Evolutionary conservation across 371 early-diverging fungal genomes (phyloP), one percentile per base, ranked within the genome.

Genomic region (Apophysomyces trapeziformis): DNA sequence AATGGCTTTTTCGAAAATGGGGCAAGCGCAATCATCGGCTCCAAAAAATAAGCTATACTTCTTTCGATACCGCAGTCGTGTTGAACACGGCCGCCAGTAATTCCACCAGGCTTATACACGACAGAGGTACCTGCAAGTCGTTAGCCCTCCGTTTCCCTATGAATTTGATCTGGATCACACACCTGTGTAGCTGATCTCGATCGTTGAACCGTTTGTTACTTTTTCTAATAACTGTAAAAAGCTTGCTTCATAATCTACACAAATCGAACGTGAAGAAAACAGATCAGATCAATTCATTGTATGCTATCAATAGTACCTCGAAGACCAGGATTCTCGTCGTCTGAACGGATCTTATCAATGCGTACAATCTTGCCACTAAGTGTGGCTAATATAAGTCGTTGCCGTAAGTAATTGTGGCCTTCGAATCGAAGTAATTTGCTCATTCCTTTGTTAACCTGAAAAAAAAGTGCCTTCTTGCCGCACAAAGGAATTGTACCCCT

Each of bases 181-280:
- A 85, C 93, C 99, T 21, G 98, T 94, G 69, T 96, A 94, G 68
- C 89, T 94, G 71, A 98, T 97, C 61, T 95, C 95, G 38, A 96
- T 89, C 12, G 83, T 83, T 14, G 93, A 90, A 18, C 98, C 99
- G 79, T 98, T 96, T 41, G 97, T 96, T 9, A 92, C 85, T 68
- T 93, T 92, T 72, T 98, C 98, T 56, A 97, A 71, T 57, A 98
- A 84, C 32, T 93, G 83, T 46, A 98, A 82, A 72, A 97, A 95
- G 38, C 84, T 86, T 21, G 92, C 89, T 75, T 98, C 98, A 64
- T 87, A 95, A 75, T 97, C 97, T 92, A 77, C 12, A 16, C 5
- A 67, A 38, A 46, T 21, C 11, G 60, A 18, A 32, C 16, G 18
- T 7, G 13, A 13, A 4, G 16, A 43, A 46, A 16, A 45, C 36